A percentile compares a stretch with the other conserved stretches of the same genome.
phyloP scores from a whole-genome alignment of 148 eudicot genomes.

The Rhododendron molle region DNA sequence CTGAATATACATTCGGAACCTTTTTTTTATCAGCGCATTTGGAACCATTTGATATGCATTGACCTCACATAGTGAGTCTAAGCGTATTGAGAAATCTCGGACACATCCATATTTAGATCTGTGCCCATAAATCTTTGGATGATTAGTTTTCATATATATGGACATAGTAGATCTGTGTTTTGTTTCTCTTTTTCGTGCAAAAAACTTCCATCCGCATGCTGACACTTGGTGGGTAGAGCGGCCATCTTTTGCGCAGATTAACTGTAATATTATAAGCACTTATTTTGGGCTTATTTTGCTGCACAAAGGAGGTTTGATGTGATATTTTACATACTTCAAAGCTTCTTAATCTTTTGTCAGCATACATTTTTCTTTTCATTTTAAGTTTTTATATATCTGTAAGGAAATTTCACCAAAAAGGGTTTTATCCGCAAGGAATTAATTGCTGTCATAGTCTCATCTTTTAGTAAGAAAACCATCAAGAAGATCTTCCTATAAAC shows the following conservation, averaged over 20 bases:
- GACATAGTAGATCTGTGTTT: not conserved
- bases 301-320: conserved; percentile 5
- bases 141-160: not conserved
- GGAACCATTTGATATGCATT: not conserved
- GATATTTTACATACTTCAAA: not conserved
- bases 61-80: not conserved
- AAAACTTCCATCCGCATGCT: conserved; percentile 25
- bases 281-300: not conserved
- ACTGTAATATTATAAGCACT: not conserved
- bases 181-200: conserved; percentile 2
- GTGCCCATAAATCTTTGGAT: not conserved
- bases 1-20: too few species aligned
- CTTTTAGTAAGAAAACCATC: not conserved
- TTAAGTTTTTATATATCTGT: not conserved
- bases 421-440: not conserved
- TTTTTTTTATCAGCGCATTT: too few species aligned
- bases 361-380: not conserved
- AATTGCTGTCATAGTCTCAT: not conserved
- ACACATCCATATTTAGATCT: not conserved
- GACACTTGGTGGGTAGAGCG: conserved; percentile 11
- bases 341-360: not conserved
- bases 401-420: not conserved
- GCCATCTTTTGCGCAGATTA: conserved; percentile 20
- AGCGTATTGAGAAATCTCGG: not conserved
- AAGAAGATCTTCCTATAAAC: not conserved